Percentiles rank a stretch among this genome's conserved stretches.
phyloP scores from a whole-genome alignment of 2,329 filamentous ascomycete genomes.

The Lachnellula occidentalis region DNA sequence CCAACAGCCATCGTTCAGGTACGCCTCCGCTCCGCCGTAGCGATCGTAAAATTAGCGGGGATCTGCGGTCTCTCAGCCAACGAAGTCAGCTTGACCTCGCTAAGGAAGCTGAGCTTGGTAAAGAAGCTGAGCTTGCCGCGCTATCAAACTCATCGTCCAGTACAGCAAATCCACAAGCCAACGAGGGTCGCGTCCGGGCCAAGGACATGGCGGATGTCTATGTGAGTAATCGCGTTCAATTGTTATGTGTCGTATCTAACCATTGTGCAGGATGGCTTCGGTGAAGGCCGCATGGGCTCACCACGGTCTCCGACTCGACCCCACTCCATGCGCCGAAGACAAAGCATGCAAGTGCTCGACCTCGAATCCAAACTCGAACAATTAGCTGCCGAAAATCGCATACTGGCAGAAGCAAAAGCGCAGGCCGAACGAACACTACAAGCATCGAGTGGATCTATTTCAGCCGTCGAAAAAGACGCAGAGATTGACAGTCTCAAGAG shows the following conservation, averaged over 20 bases:
- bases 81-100: constrained; percentile 38
- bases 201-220: constrained; percentile 90
- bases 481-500: constrained; percentile 80
- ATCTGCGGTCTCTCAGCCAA: constrained; percentile 66
- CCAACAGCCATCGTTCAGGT: constrained; percentile 47
- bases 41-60: constrained; percentile 64
- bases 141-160: constrained; percentile 15
- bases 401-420: constrained; percentile 66
- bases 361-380: constrained; percentile 82
- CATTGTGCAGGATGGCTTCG: constrained; percentile 72
- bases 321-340: constrained; percentile 91
- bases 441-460: constrained; percentile 57
- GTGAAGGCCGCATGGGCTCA: constrained; percentile 79
- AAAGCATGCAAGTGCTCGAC: constrained; percentile 95
- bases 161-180: constrained; percentile 68
- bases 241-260: constrained; percentile 20
- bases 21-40: constrained; percentile 68
- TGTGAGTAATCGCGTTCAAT: constrained; percentile 54
- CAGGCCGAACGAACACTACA: constrained; percentile 62
- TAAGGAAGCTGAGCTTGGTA: constrained; percentile 33
- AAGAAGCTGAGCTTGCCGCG: constrained; percentile 38
- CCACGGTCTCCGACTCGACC: constrained; percentile 90
- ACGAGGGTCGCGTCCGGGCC: constrained; percentile 79
- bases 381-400: constrained; percentile 76
- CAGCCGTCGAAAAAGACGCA: constrained; percentile 74